A percentile compares a stretch with the other conserved stretches of the same genome.
Conservation (phyloP, 306 rosid species). For the Pachyrhizus erosus region DNA sequence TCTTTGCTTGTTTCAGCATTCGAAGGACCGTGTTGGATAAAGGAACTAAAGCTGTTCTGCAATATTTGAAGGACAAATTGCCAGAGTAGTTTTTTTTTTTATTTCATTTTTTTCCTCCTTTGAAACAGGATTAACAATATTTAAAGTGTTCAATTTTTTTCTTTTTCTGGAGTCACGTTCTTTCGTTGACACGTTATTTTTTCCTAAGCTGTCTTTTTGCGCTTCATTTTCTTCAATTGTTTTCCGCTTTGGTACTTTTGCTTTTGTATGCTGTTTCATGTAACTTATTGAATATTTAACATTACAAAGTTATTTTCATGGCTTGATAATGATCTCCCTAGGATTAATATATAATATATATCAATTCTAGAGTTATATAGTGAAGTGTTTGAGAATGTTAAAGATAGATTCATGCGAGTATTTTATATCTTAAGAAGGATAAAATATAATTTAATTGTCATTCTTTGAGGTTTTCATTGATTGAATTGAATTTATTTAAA, state of each 20-base stretch:
- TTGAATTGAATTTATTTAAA: too few relatives aligned
- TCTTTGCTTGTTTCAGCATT: constrained; percentile 62
- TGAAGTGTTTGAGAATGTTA: too few relatives aligned
- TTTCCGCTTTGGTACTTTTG: background rate
- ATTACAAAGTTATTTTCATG: background rate
- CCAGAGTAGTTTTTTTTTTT: constrained; percentile 48
- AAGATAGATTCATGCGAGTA: too few relatives aligned
- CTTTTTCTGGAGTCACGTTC: background rate
- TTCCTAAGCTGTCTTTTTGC: background rate
- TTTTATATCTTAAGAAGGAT: too few relatives aligned
- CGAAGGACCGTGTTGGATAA: constrained; percentile 81
- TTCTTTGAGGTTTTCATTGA: too few relatives aligned
- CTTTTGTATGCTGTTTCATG: background rate
- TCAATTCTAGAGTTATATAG: too few relatives aligned
- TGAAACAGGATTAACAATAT: background rate
- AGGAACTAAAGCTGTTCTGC: constrained; percentile 87
- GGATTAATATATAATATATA: too few relatives aligned
- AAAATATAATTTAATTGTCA: too few relatives aligned
- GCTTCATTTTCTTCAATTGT: background rate
- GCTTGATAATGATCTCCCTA: background rate
- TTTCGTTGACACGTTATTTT: background rate
- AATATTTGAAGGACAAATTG: constrained; percentile 82
- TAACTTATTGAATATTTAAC: background rate
- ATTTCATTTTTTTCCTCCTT: too few relatives aligned
- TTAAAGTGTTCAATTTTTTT: constrained; percentile 2